Evolutionary conservation across 352 stramenopile genomes (phyloP), one percentile per base, ranked within the genome.

Genomic region (Globisporangium radiosum): DNA sequence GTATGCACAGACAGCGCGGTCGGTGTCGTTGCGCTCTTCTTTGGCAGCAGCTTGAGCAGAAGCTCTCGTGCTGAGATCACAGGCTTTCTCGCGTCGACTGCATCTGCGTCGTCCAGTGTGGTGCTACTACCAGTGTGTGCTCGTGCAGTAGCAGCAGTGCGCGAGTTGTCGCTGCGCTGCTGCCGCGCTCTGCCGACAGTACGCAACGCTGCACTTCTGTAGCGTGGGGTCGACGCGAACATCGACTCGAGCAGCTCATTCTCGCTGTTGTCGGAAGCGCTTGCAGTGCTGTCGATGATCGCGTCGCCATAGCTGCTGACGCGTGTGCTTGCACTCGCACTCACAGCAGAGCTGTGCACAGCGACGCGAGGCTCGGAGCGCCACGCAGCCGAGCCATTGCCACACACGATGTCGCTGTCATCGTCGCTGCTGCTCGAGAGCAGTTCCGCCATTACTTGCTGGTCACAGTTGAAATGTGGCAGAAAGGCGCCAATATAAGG

Each of bases 61-160:
- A 87, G 72, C 39, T 77, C 76, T 13, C 68, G 75, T 13, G 78
- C 81, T 2, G 81, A 90, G 38, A 90, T 72, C 52, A 88, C 73
- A 15, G 70, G 78, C 56, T 90, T 90, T 36, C 63, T 45, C 9
- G 47, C 39, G 4, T 56, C 43, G 13, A 42, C 38, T 37, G 49
- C 15, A 8, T 8, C 7, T 8, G 10, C 13, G 11, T 37, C 7
- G 13, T 40, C 42, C 13, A 15, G 5, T 19, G 42, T 36, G 25
- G n/a, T 57, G 13, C 17, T 52, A 11, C 5, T 45, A 13, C 19
- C 19, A 25, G 19, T 25, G 19, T 2, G 19, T 25, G 19, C 19
- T 25, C 19, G 19, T 25, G 19, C 19, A 25, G 19, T 55, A 47
- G 11, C 40, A 13, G 40, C 40, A 7, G 40, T 15, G 6, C 4